Evolutionary conservation across 106 monocot genomes (phyloP).

Genomic region (Dioscorea alata): DNA sequence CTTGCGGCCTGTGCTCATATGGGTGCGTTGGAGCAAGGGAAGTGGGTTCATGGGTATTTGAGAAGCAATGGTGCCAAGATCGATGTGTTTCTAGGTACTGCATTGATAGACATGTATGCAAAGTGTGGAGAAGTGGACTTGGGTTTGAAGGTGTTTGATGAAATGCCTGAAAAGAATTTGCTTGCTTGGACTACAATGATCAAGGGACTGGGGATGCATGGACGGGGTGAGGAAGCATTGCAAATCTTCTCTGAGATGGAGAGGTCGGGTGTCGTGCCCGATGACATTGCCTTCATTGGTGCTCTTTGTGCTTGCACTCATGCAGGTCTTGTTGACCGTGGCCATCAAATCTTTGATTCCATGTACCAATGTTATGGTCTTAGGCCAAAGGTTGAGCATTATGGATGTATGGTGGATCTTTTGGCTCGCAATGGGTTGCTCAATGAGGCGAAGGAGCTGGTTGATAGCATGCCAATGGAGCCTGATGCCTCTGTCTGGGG

Average conservation of each 20-base stretch:
- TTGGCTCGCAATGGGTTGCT: constrained; percentile 43
- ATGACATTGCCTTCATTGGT: constrained; percentile 48
- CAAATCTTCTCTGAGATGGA: constrained; percentile 46
- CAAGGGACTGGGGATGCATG: constrained; percentile 53
- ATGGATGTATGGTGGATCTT: constrained; percentile 70
- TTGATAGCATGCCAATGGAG: constrained; percentile 38
- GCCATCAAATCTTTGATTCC: constrained; percentile 23
- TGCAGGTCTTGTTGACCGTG: constrained; percentile 39
- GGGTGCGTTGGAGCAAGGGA: constrained; percentile 47
- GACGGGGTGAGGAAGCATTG: constrained; percentile 39
- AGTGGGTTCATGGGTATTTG: constrained; percentile 51
- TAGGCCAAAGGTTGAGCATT: constrained; percentile 52
- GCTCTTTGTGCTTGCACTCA: constrained; percentile 64
- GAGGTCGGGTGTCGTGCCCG: constrained; percentile 33
- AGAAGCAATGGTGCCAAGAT: constrained; percentile 13
- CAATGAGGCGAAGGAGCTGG: constrained; percentile 33
- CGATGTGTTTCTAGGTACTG: constrained; percentile 35
- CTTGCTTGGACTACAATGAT: constrained; percentile 46
- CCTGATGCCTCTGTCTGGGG: constrained; percentile 48
- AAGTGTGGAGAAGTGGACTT: constrained; percentile 47
- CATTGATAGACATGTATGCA: constrained; percentile 63
- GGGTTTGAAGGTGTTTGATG: constrained; percentile 44
- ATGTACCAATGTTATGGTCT: constrained; percentile 36
- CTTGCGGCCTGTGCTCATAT: constrained; percentile 48
- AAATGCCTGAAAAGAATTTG: constrained; percentile 40